Conservation (phyloP, 805 yeast species). For the Lachancea sp. region DNA sequence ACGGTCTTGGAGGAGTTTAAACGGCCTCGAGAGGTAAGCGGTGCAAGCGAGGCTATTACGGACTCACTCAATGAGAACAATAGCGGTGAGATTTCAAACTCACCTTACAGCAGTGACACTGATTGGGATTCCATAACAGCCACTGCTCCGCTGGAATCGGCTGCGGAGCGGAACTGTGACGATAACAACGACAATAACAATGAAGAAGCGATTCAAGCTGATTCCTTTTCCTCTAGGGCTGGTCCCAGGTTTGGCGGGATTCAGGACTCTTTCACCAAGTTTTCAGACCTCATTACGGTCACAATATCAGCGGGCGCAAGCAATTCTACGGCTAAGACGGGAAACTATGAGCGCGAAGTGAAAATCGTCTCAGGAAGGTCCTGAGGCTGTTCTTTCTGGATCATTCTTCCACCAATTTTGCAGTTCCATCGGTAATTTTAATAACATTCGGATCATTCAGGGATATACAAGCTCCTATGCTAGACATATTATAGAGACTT, state of each 20-base stretch:
- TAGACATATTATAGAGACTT: background rate
- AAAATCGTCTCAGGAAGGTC: conserved; percentile 8
- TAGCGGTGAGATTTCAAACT: background rate
- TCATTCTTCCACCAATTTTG: background rate
- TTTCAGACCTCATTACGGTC: conserved; percentile 9
- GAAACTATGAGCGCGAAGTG: conserved; percentile 7
- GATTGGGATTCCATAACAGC: conserved; percentile 3
- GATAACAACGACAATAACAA: background rate
- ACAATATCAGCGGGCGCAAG: conserved; percentile 6
- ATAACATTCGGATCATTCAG: conserved; percentile 2
- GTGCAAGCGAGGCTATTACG: too few relatives aligned
- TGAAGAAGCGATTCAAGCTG: too few relatives aligned
- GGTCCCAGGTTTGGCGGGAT: conserved; percentile 1
- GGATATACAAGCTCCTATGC: background rate
- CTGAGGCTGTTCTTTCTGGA: background rate
- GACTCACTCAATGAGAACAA: too few relatives aligned
- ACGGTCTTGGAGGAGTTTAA: background rate
- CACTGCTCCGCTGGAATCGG: background rate
- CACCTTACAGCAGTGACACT: conserved; percentile 2
- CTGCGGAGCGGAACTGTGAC: background rate
- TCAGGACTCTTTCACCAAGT: conserved; percentile 6
- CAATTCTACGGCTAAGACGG: background rate
- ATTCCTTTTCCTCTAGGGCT: background rate
- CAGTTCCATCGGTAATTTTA: background rate
- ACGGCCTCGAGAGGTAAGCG: too few relatives aligned